These are phyloP conservation scores for Pichia sp. DNA, from an alignment of 1,139 yeast species.

Conservation along the genomic window DNA sequence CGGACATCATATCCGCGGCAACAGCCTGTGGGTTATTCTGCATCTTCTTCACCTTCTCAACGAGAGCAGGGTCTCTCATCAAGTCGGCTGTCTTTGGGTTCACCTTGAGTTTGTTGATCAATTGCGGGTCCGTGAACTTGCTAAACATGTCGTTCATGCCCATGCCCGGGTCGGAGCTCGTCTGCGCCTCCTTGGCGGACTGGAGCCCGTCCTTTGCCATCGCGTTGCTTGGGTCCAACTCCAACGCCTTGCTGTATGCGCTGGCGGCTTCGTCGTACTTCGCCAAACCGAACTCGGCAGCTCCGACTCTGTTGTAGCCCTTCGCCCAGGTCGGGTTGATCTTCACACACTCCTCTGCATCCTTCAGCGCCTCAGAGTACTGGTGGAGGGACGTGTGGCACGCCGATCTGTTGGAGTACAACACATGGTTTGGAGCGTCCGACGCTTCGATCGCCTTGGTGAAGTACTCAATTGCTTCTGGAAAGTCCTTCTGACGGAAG, in stretches of 20 bases:
- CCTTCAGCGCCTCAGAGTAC: conserved; percentile 68
- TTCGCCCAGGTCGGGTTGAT: conserved; percentile 88
- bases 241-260: conserved; percentile 76
- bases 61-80: conserved; percentile 84
- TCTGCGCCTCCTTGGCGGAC: conserved; percentile 56
- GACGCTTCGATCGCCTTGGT: conserved; percentile 87
- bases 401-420: conserved; percentile 93
- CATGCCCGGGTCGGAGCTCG: conserved; percentile 39
- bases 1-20: conserved; percentile 60
- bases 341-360: conserved; percentile 77
- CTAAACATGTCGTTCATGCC: conserved; percentile 68
- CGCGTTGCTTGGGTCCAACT: conserved; percentile 74
- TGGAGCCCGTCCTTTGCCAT: conserved; percentile 83
- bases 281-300: conserved; percentile 85
- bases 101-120: conserved; percentile 66
- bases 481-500: conserved; percentile 80
- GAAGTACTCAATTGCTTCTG: conserved; percentile 74
- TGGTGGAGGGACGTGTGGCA: conserved; percentile 76
- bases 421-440: conserved; percentile 72
- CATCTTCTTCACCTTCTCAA: conserved; percentile 62
- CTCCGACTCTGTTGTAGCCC: conserved; percentile 90
- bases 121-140: conserved; percentile 58
- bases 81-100: conserved; percentile 86
- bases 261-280: conserved; percentile 64
- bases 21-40: conserved; percentile 72